Percentiles rank a stretch among this genome's conserved stretches.
These are phyloP conservation scores for Kernera saxatilis DNA, from an alignment of 345 rosid genomes.

Conservation along the genomic window DNA sequence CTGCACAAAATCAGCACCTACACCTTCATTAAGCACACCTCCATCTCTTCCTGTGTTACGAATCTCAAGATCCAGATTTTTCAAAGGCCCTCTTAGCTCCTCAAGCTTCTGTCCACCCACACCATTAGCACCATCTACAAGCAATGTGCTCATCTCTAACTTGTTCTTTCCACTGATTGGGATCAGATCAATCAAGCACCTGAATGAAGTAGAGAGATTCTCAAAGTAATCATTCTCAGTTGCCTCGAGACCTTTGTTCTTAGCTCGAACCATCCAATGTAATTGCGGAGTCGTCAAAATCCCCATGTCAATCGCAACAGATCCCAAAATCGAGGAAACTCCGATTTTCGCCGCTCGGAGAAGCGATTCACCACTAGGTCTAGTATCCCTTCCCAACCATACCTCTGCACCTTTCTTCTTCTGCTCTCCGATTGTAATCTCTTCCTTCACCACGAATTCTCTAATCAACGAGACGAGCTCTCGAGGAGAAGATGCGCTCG, in stretches of 20 bases:
- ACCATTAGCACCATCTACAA: conserved; percentile 93
- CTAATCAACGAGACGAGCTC: conserved; percentile 51
- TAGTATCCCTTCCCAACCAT: conserved; percentile 81
- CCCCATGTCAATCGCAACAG: conserved; percentile 60
- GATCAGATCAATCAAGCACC: conserved; percentile 60
- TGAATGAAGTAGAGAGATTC: conserved; percentile 63
- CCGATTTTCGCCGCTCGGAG: conserved; percentile 81
- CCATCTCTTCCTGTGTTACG: conserved; percentile 68
- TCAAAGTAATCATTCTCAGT: conserved; percentile 72
- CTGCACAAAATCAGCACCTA: conserved; percentile 97
- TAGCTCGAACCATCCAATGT: conserved; percentile 94
- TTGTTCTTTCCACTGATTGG: conserved; percentile 31
- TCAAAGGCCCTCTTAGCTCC: conserved; percentile 43
- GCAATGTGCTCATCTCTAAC: conserved; percentile 34
- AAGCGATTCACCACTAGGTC: conserved; percentile 93
- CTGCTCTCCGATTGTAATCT: conserved; percentile 40
- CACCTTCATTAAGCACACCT: conserved; percentile 80
- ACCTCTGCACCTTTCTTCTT: conserved; percentile 39
- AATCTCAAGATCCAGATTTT: conserved; percentile 55
- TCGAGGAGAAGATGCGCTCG: conserved; percentile 52
- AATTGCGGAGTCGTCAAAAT: conserved; percentile 87
- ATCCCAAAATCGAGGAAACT: conserved; percentile 57
- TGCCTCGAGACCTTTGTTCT: conserved; percentile 60
- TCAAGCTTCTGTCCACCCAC: conserved; percentile 83
- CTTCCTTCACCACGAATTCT: conserved; percentile 60